Conservation (phyloP, 2,329 filamentous ascomycete genomes). For the Pseudopithomyces chartarum region DNA sequence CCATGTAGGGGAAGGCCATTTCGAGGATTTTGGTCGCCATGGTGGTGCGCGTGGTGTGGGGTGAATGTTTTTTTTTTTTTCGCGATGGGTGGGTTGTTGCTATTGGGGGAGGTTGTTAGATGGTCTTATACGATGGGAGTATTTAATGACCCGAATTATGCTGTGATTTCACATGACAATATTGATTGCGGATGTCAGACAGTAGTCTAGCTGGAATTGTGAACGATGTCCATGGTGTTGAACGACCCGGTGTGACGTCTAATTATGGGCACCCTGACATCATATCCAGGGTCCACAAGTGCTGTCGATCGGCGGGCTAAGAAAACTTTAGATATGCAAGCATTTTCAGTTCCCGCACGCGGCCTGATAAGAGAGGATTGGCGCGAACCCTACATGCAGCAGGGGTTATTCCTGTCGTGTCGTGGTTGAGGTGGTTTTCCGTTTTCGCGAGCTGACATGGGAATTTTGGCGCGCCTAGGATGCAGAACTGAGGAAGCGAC, state of each 20-base stretch:
- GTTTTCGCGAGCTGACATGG: background rate
- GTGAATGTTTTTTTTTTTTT: background rate
- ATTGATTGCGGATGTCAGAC: too few relatives aligned
- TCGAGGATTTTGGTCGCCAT: background rate
- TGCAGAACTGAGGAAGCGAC: too few relatives aligned
- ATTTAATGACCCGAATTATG: too few relatives aligned
- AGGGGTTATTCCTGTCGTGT: background rate
- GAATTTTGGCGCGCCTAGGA: too few relatives aligned
- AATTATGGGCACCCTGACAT: conserved; percentile 9
- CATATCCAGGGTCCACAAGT: conserved; percentile 1
- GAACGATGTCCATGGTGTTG: background rate
- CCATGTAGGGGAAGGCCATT: background rate
- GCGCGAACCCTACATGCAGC: background rate
- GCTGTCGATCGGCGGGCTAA: background rate
- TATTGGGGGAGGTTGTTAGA: too few relatives aligned
- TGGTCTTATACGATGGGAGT: too few relatives aligned
- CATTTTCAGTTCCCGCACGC: background rate
- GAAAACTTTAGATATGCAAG: background rate
- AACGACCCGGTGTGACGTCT: background rate
- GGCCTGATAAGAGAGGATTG: background rate
- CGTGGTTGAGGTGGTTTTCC: background rate
- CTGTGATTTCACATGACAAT: too few relatives aligned
- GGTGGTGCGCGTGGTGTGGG: too few relatives aligned
- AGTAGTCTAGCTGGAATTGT: background rate
- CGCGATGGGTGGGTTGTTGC: background rate